Base-by-base conservation (phyloP, 2,329 filamentous ascomycete species). In the Diaporthe amygdali region DNA sequence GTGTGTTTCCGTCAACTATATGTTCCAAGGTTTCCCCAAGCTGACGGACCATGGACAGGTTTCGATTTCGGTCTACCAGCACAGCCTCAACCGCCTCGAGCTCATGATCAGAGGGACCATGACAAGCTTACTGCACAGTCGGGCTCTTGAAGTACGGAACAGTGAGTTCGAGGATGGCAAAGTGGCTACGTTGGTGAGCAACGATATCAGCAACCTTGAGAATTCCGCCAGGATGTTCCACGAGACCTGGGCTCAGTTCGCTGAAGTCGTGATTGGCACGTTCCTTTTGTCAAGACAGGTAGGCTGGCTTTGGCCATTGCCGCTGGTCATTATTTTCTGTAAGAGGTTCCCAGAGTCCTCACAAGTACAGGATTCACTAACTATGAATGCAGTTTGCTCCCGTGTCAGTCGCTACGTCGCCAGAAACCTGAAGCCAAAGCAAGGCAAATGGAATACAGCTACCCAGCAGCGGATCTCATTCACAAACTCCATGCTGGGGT, bases 231-330 rank as follows among this genome's bases (percentile, higher is more conserved):
- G 78, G 37, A 81, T 85, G 80, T 71, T 83, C 17, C 83, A 85
- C 59, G 84, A 85, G 51, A 79, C 78, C 0, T 85, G 83, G 82
- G 84, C 81, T 0, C 78, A 83, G 17, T 46, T 80, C 1, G n/a
- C 85, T 0, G 84, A 86, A 69, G 79, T 85, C 0, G 46, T 80
- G 0, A 75, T 86, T 44, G 85, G 83, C 2, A 77, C 84, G 2
- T 56, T 69, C 8, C 76, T 86, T 66, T 72, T 87, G 2, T 78
- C 79, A 9, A 72, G 71, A 15, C 73, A 84, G 72, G 80, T 86
- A 5, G 81, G 83, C 14, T 85, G 83, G 82, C 70, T 85, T 5
- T 84, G 79, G 74, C 80, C 80, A 0, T 72, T 85, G 14, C 84
- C 83, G 0, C 72, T 84, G 2, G 70, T 81, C 4, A 72, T 85